Conservation (phyloP, 805 yeast species). For the Scheffersomyces stipitis region DNA sequence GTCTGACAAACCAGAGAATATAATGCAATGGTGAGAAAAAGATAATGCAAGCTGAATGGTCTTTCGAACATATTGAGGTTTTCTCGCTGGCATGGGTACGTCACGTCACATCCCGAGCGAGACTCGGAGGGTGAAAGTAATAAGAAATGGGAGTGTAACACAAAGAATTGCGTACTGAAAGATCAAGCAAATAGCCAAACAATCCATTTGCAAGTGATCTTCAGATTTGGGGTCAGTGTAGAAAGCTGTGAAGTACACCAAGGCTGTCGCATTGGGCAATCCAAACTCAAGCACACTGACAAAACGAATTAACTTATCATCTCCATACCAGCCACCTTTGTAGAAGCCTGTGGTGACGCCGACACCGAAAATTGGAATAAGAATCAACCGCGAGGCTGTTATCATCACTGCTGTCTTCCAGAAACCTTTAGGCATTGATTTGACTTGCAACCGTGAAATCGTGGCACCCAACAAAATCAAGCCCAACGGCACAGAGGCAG, state of each 20-base stretch:
- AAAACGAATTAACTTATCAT: constrained; percentile 63
- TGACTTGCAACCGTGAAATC: constrained; percentile 68
- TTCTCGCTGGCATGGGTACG: too few species aligned
- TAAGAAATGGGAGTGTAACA: constrained; percentile 70
- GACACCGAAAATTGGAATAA: constrained; percentile 79
- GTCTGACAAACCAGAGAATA: too few species aligned
- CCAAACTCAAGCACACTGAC: constrained; percentile 74
- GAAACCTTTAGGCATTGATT: constrained; percentile 64
- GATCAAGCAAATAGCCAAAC: constrained; percentile 73
- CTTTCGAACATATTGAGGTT: too few species aligned
- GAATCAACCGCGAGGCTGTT: constrained; percentile 55
- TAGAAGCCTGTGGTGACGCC: constrained; percentile 57
- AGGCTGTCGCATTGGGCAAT: constrained; percentile 85
- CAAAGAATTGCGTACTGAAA: constrained; percentile 70
- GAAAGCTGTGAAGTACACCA: constrained; percentile 85
- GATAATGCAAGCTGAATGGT: too few species aligned
- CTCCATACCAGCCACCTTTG: constrained; percentile 61
- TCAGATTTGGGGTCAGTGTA: constrained; percentile 65
- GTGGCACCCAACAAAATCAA: constrained; percentile 83
- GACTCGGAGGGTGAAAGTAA: constrained; percentile 64
- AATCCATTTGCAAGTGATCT: constrained; percentile 72
- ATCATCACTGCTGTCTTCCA: constrained; percentile 64
- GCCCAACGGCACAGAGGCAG: constrained; percentile 88
- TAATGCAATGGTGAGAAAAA: too few species aligned
- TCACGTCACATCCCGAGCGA: constrained; percentile 40